Base-by-base conservation (phyloP, 805 yeast species). In the Nakazawaea populi region DNA sequence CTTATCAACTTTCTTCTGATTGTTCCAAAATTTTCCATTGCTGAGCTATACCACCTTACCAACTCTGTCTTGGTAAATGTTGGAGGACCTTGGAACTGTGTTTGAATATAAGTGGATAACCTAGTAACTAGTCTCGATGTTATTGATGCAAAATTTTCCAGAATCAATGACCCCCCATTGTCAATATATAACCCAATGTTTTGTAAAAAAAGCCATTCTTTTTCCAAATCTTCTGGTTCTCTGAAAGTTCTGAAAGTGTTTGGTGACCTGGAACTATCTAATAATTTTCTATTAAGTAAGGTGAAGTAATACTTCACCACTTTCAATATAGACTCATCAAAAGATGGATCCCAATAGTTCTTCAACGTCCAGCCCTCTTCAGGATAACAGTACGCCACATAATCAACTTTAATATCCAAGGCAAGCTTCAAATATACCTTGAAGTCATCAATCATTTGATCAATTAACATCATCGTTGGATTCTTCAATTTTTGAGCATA, bases 391-490 rank as follows among this genome's bases (percentile, higher is more conserved):
- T 82, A 85, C 45, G 79, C 83, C 30, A 75, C 67, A 44, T 85
- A 77, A 0, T 89, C 81, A 52, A 79, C 80, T 62, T 89, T 84
- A 47, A 90, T 79, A 56, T 82, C 86, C 14, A 89, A 74, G 0
- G 96, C 91, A 35, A 90, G 71, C 45, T 79, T 76, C 51, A 92
- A 79, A 62, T 89, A 89, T 2, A 83, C 76, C 57, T 83, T 83
- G 63, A 92, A 86, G 63, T 89, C 96, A 44, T 82, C 90, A 54
- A 92, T 79, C 77, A 89, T 85, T 67, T 92, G 97, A 66, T 94
- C 99, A 58, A 94, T 88, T 84, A 89, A 88, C 90, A 89, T 87
- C 82, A 91, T 80, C 0, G 97, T 90, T 1, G 97, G 96, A 59
- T 85, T 87, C 48, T 77, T 80, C 45, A 92, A 68, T 60, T 85